Base-by-base conservation (phyloP, 176 grass and related monocot species). In the Areca catechu region DNA sequence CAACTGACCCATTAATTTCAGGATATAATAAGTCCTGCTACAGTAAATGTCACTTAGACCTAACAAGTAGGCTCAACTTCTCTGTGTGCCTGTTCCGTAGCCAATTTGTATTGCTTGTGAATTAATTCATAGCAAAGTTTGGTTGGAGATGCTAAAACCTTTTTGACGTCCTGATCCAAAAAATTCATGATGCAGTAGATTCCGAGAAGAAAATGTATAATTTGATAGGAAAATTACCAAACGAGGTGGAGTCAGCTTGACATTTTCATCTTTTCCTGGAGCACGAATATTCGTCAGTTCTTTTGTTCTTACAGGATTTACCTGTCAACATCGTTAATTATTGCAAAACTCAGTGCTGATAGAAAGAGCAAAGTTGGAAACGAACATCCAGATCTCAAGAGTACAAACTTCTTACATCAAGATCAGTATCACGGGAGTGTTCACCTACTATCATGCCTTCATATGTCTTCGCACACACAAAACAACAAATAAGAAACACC, bases 241-340 rank as follows among this genome's bases (percentile, higher is more conserved):
- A 66, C 87, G 81, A 78, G 93, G 87, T 63, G 93, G 87, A 63
- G 93, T 69, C 52, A 98, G 69, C 19, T 81, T 76, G 15, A 92
- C 76, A 78, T 98, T 98, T 85, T 98, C 93, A 80, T 92, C 93
- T 74, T 98, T 98, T 49, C 93, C 84, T 7, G 93, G 78, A 56
- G 93, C 83, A 48, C 93, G 78, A 56, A 98, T 98, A 22, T 98
- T 98, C 15, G 78, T 88, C 71, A 98, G 67, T 79, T 98, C 93
- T 85, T 98, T 98, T 67, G 84, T 98, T 79, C 93, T 83, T 34
- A 98, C 93, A 60, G 93, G 93, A 73, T 92, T 92, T 48, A 98
- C 20, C 93, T 98, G 78, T 22, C 24, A 25, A 85, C 69, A 5
- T 34, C 12, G 23, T 57, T 49, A 58, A 67, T 43, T 62, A 43